These are phyloP conservation scores for Thuidium tamariscinum DNA, from an alignment of 225 moss, liverwort and hornwort genomes.

Conservation along the genomic window DNA sequence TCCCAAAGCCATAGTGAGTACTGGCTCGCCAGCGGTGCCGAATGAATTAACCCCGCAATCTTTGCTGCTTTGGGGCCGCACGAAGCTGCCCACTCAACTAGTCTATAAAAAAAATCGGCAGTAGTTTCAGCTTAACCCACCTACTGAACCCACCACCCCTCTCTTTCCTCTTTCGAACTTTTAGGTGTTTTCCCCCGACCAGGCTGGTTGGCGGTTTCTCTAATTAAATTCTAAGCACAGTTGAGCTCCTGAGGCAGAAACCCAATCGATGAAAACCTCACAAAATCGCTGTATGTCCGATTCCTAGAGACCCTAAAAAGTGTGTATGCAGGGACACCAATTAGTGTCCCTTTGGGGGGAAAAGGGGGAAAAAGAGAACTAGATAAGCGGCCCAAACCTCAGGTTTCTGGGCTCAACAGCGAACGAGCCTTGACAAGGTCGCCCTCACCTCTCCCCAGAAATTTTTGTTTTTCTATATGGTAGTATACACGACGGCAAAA, in stretches of 20 bases:
- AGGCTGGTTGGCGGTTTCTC: background rate
- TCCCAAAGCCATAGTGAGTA: constrained; percentile 56
- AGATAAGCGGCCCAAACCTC: constrained; percentile 30
- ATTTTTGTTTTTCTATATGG: background rate
- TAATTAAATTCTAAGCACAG: background rate
- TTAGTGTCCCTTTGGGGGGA: constrained; percentile 5
- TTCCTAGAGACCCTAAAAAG: background rate
- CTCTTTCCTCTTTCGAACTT: background rate
- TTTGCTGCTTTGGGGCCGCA: constrained; percentile 17
- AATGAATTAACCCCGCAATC: constrained; percentile 41
- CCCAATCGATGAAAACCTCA: background rate
- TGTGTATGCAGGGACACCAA: constrained; percentile 36
- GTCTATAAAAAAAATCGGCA: background rate
- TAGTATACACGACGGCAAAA: constrained; percentile 17
- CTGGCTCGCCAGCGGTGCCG: constrained; percentile 62
- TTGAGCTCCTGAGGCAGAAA: constrained; percentile 6
- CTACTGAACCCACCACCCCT: background rate
- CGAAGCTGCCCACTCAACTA: constrained; percentile 11
- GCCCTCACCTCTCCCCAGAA: background rate
- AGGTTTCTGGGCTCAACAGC: constrained; percentile 28
- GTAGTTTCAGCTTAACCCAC: background rate
- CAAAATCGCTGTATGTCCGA: constrained; percentile 10
- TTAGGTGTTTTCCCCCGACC: background rate
- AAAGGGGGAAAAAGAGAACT: background rate
- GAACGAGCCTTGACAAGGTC: background rate